Evolutionary conservation across 2,329 filamentous ascomycete species (phyloP).

Genomic region (Xylariaceae sp.): DNA sequence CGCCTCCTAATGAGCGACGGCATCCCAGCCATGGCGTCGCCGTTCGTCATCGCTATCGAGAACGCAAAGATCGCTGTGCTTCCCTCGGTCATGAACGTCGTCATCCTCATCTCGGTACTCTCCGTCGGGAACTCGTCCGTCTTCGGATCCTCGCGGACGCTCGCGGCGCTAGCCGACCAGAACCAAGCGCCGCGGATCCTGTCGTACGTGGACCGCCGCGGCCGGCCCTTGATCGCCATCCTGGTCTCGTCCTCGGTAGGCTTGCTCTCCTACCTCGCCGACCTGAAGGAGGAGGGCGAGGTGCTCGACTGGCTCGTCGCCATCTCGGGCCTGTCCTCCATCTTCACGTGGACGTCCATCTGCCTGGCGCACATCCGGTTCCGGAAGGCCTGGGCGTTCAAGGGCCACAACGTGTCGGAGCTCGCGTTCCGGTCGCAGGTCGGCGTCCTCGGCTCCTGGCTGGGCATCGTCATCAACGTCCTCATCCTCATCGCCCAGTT

Average conservation of each 20-base stretch:
- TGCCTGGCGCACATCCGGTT: constrained; percentile 92
- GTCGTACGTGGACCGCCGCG: constrained; percentile 75
- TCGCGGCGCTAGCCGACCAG: constrained; percentile 85
- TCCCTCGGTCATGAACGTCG: constrained; percentile 88
- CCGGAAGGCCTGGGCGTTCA: constrained; percentile 67
- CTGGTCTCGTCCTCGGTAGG: constrained; percentile 61
- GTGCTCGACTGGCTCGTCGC: constrained; percentile 78
- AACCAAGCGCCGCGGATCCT: constrained; percentile 73
- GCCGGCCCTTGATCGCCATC: constrained; percentile 73
- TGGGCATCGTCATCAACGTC: constrained; percentile 70
- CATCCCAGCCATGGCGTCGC: constrained; percentile 67
- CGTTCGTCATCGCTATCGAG: constrained; percentile 85
- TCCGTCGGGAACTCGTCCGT: constrained; percentile 90
- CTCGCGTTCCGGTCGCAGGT: constrained; percentile 77
- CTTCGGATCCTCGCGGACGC: constrained; percentile 84
- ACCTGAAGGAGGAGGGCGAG: constrained; percentile 50
- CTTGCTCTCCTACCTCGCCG: constrained; percentile 71
- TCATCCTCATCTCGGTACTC: constrained; percentile 84
- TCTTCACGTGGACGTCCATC: constrained; percentile 80
- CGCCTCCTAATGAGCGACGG: constrained; percentile 54
- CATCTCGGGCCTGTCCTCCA: constrained; percentile 64
- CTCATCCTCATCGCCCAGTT: constrained; percentile 78
- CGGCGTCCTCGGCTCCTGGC: constrained; percentile 72
- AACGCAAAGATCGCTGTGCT: constrained; percentile 76
- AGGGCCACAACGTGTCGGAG: constrained; percentile 66